Base-by-base conservation (phyloP, 305 asterid species). In the Rubia peregrina region DNA sequence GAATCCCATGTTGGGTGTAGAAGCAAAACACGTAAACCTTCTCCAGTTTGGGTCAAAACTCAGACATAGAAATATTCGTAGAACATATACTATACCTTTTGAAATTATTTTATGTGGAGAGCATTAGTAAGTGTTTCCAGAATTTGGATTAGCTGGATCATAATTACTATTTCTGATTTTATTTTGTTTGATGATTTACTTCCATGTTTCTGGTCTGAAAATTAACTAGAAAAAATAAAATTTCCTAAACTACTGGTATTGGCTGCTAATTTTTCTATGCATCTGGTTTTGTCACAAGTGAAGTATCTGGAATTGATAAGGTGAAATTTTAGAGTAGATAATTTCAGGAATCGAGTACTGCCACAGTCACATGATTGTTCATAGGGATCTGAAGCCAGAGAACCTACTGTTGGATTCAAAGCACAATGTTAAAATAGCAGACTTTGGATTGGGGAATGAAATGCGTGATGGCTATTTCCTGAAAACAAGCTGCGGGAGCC, bases 301-400 rank as follows among this genome's bases (percentile, higher is more conserved):
- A 51, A 9, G 48, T 65, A 41, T 19, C 61, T 57, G n/a, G 12
- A 9, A 56, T 24, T 73, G 40, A 65, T 60, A 33, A 56, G 55
- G 21, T 42, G n/a, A 65, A 65, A n/a, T 44, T 73, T 26, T 70
- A 10, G 55, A 57, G 74, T 71, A 88, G 95, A 86, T 88, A 5
- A 85, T 88, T 73, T 82, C 92, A 41, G 95, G 90, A 6, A 71
- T 86, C n/a, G 90, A 86, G 64, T 80, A 83, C 66, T 86, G 91
- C 69, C 92, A 88, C 55, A 71, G 60, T 60, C 80, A 82, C 72
- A 74, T 75, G 81, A 88, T 88, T 42, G 95, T 81, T 70, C 95
- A 88, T 61, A 85, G 95, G 22, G 95, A 88, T 68, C 88, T 88
- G 70, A 88, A 88, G 83, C 91, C 89, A 17, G 95, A 88, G 70